Conservation (phyloP, 1,284 basidiomycete genomes). For the Marasmius oreades region DNA sequence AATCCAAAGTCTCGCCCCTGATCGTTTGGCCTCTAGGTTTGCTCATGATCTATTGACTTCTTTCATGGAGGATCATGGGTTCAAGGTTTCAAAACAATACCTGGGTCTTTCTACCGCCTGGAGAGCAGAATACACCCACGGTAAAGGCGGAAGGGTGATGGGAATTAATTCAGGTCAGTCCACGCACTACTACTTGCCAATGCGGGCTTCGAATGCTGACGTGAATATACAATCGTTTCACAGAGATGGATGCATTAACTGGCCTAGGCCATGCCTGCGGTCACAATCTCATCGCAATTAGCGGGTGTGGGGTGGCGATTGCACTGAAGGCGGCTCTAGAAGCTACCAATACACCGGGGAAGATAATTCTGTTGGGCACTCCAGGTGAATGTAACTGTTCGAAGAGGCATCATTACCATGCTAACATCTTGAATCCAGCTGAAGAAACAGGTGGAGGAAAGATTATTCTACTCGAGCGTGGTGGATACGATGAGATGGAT, state of each 20-base stretch:
- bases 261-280: constrained; percentile 74
- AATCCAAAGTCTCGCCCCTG: neutral
- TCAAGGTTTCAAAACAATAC: constrained; percentile 58
- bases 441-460: constrained; percentile 84
- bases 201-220: too few relatives aligned
- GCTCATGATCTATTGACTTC: constrained; percentile 54
- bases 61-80: constrained; percentile 60
- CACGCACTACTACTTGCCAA: neutral
- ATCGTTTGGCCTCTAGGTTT: constrained; percentile 32
- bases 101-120: constrained; percentile 75
- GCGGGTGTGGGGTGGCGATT: constrained; percentile 75
- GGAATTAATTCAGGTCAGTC: constrained; percentile 60
- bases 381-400: constrained; percentile 49
- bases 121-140: constrained; percentile 64
- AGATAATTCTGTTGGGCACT: constrained; percentile 78
- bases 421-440: constrained; percentile 34
- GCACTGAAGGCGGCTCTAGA: constrained; percentile 67
- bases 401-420: neutral
- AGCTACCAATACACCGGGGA: constrained; percentile 64
- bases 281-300: constrained; percentile 83
- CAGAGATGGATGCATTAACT: constrained; percentile 60
- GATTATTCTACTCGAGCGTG: constrained; percentile 64
- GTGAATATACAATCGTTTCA: constrained; percentile 1
- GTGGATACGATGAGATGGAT: constrained; percentile 76
- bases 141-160: constrained; percentile 57